Evolutionary conservation across 257 asterid species (phyloP).

Genomic region (Pogostemon cablin): DNA sequence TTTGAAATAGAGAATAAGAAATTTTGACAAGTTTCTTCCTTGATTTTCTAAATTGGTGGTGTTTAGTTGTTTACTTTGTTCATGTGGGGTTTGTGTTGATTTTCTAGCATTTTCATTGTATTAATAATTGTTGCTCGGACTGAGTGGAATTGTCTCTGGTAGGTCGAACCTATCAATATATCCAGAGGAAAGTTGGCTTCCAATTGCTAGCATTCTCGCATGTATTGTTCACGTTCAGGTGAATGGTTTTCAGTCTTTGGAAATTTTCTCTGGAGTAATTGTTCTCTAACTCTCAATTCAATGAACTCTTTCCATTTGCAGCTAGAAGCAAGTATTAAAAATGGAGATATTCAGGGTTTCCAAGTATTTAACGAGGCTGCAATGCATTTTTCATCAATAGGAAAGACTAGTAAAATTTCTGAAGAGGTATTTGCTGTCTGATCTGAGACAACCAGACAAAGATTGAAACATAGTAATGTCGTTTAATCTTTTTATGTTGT

Average conservation of each 20-base stretch:
- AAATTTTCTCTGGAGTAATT: background rate
- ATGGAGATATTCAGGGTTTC: conserved; percentile 75
- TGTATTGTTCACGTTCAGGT: conserved; percentile 94
- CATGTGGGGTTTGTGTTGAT: background rate
- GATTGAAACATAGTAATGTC: background rate
- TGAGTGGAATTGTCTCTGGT: conserved; percentile 22
- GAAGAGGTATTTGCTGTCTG: conserved; percentile 47
- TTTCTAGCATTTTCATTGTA: conserved; percentile 12
- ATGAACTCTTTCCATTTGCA: conserved; percentile 41
- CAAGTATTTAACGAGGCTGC: conserved; percentile 50
- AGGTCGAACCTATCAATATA: conserved; percentile 86
- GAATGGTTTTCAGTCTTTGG: conserved; percentile 19
- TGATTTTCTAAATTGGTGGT: background rate
- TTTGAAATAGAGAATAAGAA: background rate
- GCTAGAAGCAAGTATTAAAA: conserved; percentile 74
- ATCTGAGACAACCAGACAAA: conserved; percentile 12
- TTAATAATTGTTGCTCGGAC: background rate
- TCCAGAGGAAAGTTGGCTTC: conserved; percentile 98
- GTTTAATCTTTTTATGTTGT: conserved; percentile 21
- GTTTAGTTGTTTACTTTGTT: background rate
- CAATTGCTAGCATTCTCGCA: conserved; percentile 86
- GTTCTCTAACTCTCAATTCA: conserved; percentile 32
- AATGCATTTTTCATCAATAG: conserved; percentile 46
- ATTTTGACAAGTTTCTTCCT: background rate
- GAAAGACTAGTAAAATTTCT: conserved; percentile 37